These are phyloP conservation scores for Cryptococcus wingfieldii DNA, from an alignment of 1,284 basidiomycete species.

Conservation along the genomic window DNA sequence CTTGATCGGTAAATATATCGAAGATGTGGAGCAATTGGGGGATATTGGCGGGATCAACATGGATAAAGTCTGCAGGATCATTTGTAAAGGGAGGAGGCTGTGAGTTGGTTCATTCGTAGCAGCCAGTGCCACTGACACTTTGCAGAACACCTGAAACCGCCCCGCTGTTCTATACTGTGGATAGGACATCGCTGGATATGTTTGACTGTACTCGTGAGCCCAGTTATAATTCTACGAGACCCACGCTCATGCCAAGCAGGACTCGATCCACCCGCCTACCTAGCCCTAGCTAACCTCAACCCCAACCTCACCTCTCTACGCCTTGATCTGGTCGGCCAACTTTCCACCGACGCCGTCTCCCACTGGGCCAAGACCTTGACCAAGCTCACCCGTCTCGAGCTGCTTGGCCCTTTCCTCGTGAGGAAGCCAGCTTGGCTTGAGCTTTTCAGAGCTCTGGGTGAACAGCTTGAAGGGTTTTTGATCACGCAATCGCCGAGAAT, in stretches of 20 bases:
- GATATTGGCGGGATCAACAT: slow-evolving; percentile 76
- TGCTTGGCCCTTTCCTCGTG: slow-evolving; percentile 86
- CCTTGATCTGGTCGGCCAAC: slow-evolving; percentile 81
- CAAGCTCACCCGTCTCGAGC: slow-evolving; percentile 65
- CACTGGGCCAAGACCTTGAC: slow-evolving; percentile 64
- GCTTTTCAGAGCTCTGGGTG: slow-evolving; percentile 65
- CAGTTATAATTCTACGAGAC: neutral
- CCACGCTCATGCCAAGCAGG: slow-evolving; percentile 50
- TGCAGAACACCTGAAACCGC: slow-evolving; percentile 68
- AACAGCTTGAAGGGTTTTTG: slow-evolving; percentile 64
- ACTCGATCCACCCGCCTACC: slow-evolving; percentile 62
- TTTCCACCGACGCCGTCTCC: slow-evolving; percentile 65
- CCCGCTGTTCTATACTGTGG: slow-evolving; percentile 73
- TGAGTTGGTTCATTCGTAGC: slow-evolving; percentile 50
- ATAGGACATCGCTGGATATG: slow-evolving; percentile 65
- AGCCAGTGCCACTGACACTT: neutral
- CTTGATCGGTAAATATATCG: slow-evolving; percentile 80
- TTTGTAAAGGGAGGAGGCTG: slow-evolving; percentile 82
- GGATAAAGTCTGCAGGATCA: slow-evolving; percentile 74
- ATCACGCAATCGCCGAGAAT: slow-evolving; percentile 87
- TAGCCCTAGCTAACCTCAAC: slow-evolving; percentile 68
- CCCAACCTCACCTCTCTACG: slow-evolving; percentile 71
- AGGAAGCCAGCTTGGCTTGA: slow-evolving; percentile 67
- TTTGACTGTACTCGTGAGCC: slow-evolving; percentile 86
- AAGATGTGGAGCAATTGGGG: slow-evolving; percentile 84